Conservation (phyloP, 1,284 basidiomycete genomes). For the Spongiforma sp. region DNA sequence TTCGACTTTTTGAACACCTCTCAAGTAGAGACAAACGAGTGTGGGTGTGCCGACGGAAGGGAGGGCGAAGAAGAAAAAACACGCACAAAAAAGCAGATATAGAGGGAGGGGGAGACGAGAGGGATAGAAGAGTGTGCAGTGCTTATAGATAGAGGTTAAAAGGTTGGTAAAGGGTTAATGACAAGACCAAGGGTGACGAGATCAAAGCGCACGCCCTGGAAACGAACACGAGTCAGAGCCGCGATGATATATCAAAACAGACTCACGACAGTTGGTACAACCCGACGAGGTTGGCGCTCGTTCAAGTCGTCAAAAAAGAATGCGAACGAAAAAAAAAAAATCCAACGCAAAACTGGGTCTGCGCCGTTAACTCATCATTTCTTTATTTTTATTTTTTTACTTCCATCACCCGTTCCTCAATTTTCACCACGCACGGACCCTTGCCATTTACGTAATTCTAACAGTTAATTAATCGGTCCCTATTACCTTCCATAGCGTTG, state of each 20-base stretch:
- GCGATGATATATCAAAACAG: background rate
- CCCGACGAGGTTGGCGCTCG: conserved; percentile 25
- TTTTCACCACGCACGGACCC: conserved; percentile 40
- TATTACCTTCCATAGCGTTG: conserved; percentile 34
- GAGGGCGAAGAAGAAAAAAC: conserved; percentile 45
- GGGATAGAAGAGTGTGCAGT: conserved; percentile 43
- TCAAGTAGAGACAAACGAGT: conserved; percentile 36
- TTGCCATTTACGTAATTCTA: conserved; percentile 17
- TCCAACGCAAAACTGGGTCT: conserved; percentile 13
- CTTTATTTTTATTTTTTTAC: background rate
- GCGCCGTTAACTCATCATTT: conserved; percentile 7
- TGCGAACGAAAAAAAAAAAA: conserved; percentile 21
- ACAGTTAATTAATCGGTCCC: too few species aligned
- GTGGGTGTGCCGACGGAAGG: conserved; percentile 26
- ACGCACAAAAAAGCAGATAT: conserved; percentile 54
- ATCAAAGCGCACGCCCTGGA: conserved; percentile 40
- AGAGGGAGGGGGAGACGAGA: conserved; percentile 22
- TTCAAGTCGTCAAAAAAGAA: conserved; percentile 25
- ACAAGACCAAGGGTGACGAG: conserved; percentile 45
- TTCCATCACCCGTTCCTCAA: background rate
- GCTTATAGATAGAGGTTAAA: conserved; percentile 51
- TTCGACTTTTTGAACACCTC: conserved; percentile 34
- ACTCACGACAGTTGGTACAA: conserved; percentile 25
- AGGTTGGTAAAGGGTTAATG: conserved; percentile 41
- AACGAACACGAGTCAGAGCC: background rate